These are phyloP conservation scores for Biscogniauxia marginata DNA, from an alignment of 2,329 filamentous ascomycete species.

Conservation along the genomic window DNA sequence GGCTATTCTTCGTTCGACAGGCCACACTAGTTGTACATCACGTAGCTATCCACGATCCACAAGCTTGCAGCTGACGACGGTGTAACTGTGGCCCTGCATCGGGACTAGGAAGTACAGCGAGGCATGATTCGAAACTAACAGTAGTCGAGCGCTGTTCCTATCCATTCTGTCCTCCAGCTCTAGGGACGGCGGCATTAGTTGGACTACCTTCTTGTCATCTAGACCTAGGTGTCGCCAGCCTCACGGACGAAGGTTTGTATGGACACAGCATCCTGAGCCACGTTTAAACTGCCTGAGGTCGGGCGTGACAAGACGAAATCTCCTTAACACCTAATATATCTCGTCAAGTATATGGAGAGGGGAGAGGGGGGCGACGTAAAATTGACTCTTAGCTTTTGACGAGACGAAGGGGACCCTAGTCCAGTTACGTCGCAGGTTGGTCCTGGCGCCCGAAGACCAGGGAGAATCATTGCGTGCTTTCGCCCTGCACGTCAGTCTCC, in stretches of 20 bases:
- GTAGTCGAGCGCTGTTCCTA: background rate
- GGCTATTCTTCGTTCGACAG: constrained; percentile 1
- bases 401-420: background rate
- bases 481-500: constrained; percentile 8
- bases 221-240: background rate
- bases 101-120: background rate
- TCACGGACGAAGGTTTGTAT: background rate
- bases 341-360: background rate
- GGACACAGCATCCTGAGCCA: no score
- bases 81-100: background rate
- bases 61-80: constrained; percentile 1
- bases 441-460: background rate
- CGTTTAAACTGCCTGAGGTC: no score
- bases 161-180: background rate
- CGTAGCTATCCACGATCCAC: constrained; percentile 9
- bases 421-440: background rate
- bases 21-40: constrained; percentile 7
- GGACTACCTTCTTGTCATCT: background rate
- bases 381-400: background rate
- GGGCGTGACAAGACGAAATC: background rate
- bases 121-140: background rate
- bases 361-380: background rate
- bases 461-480: background rate
- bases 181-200: background rate
- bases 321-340: background rate